phyloP scores from a whole-genome alignment of 2,329 filamentous ascomycete genomes.

The Pestalotiopsis sp. region DNA sequence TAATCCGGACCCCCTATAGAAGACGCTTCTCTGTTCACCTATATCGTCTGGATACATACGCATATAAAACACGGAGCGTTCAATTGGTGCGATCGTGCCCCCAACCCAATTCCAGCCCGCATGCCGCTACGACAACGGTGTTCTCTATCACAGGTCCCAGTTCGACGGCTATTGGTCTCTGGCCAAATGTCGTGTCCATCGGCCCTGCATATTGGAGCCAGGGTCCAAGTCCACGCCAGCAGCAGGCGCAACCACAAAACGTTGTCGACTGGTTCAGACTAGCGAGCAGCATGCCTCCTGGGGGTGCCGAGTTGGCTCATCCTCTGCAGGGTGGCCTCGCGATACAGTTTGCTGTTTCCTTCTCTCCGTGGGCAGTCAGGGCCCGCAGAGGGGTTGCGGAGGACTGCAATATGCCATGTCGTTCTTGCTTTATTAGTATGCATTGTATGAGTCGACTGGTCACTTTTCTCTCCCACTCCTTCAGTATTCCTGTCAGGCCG shows the following conservation, averaged over 20 bases:
- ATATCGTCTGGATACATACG: not conserved
- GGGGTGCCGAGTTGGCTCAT: not conserved
- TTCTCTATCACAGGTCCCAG: not conserved
- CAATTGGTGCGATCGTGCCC: slow-evolving; percentile 5
- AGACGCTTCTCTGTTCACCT: not conserved
- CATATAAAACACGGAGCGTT: not conserved
- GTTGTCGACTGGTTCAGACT: slow-evolving; percentile 6
- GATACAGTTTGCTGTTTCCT: not conserved
- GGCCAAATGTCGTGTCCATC: not conserved
- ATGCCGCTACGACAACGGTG: slow-evolving; percentile 1
- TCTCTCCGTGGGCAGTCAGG: not conserved
- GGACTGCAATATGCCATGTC: not conserved
- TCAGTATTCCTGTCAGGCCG: not conserved
- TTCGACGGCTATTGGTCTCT: slow-evolving; percentile 11
- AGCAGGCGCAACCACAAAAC: not conserved
- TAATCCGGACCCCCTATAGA: not conserved
- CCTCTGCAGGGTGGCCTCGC: not conserved
- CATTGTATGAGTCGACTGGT: not conserved
- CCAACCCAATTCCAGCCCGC: not conserved
- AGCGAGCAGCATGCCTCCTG: not conserved
- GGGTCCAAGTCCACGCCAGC: not conserved
- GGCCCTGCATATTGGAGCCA: slow-evolving; percentile 8
- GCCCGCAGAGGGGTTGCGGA: not conserved
- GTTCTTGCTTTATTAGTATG: not conserved
- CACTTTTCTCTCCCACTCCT: not conserved